Evolutionary conservation across 2,329 filamentous ascomycete species (phyloP), one percentile per base, ranked within the genome.

Genomic region (Xylaria multiplex): DNA sequence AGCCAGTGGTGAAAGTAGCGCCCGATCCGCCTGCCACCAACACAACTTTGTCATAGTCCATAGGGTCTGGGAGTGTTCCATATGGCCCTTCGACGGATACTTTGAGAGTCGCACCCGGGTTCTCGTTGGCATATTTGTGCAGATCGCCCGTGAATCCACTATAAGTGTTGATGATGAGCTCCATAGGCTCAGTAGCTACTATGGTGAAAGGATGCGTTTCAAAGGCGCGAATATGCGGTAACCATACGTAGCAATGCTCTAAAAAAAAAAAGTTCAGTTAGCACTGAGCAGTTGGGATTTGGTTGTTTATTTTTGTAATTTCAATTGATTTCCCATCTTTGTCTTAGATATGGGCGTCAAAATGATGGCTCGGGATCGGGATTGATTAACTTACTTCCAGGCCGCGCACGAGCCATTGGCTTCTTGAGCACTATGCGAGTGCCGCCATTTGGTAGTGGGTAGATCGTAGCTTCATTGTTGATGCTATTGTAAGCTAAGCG

Each of bases 201-300:
- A 90, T 85, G 2, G 88, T 90, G 70, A 90, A 90, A 0, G 88
- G 88, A 67, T 91, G 89, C 1, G 84, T 87, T 75, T 90, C 85
- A 19, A 85, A 78, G 1, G 79, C 70, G 9, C 88, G 83, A 54
- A 90, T 81, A 4, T 78, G 78, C 0, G 88, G 89, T 6, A 90
- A 83, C 86, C 87, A 90, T 35, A 91, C 76, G 71, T 89, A 90
- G 70, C 86, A 87, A 72, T 91, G 88, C 67, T 86, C 67, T 69
- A 19, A 2, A 30, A 8, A 11, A 14, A n/a, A n/a, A n/a, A n/a
- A n/a, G n/a, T 48, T 27, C 2, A 2, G 54, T 67, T 59, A 69
- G 66, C 27, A 4, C 24, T 2, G 32, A 4, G 13, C 3, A 14
- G 5, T 45, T 22, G 48, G 1, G 0, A 16, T 6, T 30, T 56